A percentile compares a stretch with the other conserved stretches of the same genome.
Evolutionary conservation across 805 yeast genomes (phyloP).

Genomic region (Yarrowia porcina): DNA sequence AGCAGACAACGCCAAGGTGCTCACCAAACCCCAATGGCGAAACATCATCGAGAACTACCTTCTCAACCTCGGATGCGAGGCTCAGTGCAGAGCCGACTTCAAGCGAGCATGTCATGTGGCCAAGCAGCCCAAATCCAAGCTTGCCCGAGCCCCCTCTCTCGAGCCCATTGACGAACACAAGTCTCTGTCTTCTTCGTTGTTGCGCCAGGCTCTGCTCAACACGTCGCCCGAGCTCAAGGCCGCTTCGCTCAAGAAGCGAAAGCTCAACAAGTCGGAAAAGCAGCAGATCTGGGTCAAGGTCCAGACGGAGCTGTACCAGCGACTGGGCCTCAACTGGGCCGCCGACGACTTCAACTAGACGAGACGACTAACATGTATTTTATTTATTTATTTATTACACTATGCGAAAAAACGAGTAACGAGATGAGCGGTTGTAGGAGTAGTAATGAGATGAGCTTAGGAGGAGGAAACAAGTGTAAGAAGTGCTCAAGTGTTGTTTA

Average conservation of each 20-base stretch:
- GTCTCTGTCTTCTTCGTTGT: conserved; percentile 32
- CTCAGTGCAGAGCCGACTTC: conserved; percentile 64
- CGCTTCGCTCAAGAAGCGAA: conserved; percentile 30
- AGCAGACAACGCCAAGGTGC: conserved; percentile 27
- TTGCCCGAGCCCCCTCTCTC: conserved; percentile 5
- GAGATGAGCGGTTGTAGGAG: too few relatives aligned
- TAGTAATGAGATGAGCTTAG: too few relatives aligned
- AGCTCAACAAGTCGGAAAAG: conserved; percentile 54
- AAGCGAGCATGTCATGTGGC: conserved; percentile 44
- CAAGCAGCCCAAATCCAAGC: conserved; percentile 14
- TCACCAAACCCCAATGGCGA: conserved; percentile 66
- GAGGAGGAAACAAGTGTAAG: too few relatives aligned
- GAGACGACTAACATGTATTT: neutral
- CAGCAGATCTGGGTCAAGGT: conserved; percentile 60
- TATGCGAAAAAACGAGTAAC: neutral
- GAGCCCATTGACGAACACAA: conserved; percentile 24
- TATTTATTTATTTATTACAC: conserved; percentile 5
- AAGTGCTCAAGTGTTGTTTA: too few relatives aligned
- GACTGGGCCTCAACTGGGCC: conserved; percentile 60
- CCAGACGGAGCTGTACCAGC: conserved; percentile 55
- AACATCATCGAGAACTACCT: conserved; percentile 65
- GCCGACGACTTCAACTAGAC: conserved; percentile 35
- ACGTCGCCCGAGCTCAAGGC: conserved; percentile 34
- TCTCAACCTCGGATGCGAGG: conserved; percentile 34
- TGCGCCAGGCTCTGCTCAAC: conserved; percentile 39